Base-by-base conservation (phyloP, 768 basidiomycete species). In the Serendipita indica region DNA sequence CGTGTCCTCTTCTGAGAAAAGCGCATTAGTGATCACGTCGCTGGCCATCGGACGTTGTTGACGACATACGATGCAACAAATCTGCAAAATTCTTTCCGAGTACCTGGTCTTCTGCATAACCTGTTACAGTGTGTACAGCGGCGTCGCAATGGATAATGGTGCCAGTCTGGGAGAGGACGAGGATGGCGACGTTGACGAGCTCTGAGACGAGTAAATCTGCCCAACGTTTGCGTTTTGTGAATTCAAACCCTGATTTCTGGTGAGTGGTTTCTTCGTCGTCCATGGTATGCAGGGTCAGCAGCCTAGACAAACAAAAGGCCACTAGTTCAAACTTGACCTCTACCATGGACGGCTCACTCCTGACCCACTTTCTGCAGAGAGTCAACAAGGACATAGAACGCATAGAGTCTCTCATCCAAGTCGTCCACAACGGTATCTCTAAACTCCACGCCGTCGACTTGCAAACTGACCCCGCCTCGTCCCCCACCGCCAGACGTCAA, bases 191-290 rank as follows among this genome's bases (percentile, higher is more conserved):
- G 61, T 89, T 89, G 30, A 84, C 79, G 30, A 89, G 77, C 67
- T 90, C 89, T 1, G 80, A 75, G 60, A 86, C 70, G 25, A 90
- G 74, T 13, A 92, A 73, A 67, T 91, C 89, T 16, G 82, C 83
- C 89, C 89, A 92, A 58, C 83, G 77, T 67, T 90, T 90, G 59
- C 89, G 74, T 66, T 87, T 89, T 0, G 86, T 88, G 68, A 91
- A 92, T 68, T 92, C 89, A 64, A 81, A 91, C 16, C n/a, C 25
- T 20, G 49, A 20, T 54, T 54, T 20, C 3, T 16, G 22, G 20
- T 27, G 22, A 7, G 49, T 54, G 3, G 22, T 33, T 54, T 54
- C 49, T 27, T 54, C 49, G 10, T 54, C 49, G 49, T 54, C 49
- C 49, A 54, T 54, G n/a, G 7, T 20, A 27, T 54, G 49, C 25